Base-by-base conservation (phyloP, 441 rosid species). In the Biscutella laevigata region DNA sequence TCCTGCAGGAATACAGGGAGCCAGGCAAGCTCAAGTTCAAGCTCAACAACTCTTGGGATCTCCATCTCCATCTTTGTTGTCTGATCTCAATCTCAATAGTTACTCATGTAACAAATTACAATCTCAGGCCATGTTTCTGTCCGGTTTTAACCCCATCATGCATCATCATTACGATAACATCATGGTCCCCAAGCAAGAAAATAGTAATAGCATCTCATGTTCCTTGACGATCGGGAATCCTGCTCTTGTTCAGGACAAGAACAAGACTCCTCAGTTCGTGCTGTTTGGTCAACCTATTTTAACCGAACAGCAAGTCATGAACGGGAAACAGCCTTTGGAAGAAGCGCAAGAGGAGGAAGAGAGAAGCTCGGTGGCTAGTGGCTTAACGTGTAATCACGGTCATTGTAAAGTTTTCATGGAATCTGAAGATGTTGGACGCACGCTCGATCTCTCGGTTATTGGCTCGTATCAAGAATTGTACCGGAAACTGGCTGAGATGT, bases 351-450 rank as follows among this genome's bases (percentile, higher is more conserved):
- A 28, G 22, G 22, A 34, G 7, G 42, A 61, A 5, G 79, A 72
- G 53, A 76, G 69, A 52, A 24, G 67, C 4, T 49, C 48, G 0
- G 11, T 64, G 2, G 21, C 52, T 65, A 46, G 75, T 5, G 66
- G 72, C 4, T 80, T 74, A 50, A 66, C 78, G 36, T 80, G 84
- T 86, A 70, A 68, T 48, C 71, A 59, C 27, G 67, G 71, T 67
- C 95, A 80, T 57, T 84, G 98, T 77, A 91, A 85, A 66, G 94
- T 88, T 12, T 91, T 88, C 78, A 68, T 88, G 84, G 95, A 88
- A 61, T 80, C 95, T 1, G 94, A 85, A 58, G 95, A 88, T 67
- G 79, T 85, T 30, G 95, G 98, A 39, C 74, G 88, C 27, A 85
- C 95, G 17, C 80, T 91, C 1, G 84, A 91, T 68, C 94, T 91